Evolutionary conservation across 805 yeast genomes (phyloP), one percentile per base, ranked within the genome.

Genomic region (Torulaspora delbrueckii): DNA sequence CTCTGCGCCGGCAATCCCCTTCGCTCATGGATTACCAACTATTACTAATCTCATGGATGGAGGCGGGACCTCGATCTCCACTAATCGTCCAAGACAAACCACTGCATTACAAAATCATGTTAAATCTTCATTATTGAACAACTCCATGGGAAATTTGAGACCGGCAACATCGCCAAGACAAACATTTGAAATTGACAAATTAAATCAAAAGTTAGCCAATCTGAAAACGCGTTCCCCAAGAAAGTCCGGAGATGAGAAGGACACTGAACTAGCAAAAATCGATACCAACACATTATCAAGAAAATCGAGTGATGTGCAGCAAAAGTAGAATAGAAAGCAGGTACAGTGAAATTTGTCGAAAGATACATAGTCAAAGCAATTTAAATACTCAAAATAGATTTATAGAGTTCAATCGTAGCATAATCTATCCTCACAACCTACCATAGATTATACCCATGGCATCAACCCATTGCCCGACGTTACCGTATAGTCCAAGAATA

Each of bases 401-500:
- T 31, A 40, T 40, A 32, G 32, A 32, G n/a, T 26, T 26, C 30
- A 5, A 26, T 26, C 30, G 24, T 34, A 5, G 37, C 37, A 19
- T 26, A 26, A 26, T 34, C 5, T 8, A 6, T 10, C 2, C 3
- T 42, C 22, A 42, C 16, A 34, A 8, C 16, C 28, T 18, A 31
- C 68, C 76, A 55, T 83, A 87, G 3, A 84, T 62, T 22, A 86
- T 69, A 23, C 95, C 95, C 34, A 88, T 57, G 1, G 88, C 85
- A 56, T 82, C 81, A 34, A 83, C 64, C 96, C 96, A 89, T 26
- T 62, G 56, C 0, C 83, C 83, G 13, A 76, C 63, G 54, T 77
- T 77, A 1, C 96, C 96, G 49, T 75, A 78, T 44, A 91, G 56
- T 0, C 96, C 98, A 7, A 81, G 72, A 10, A 91, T 65, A 5